phyloP scores from a whole-genome alignment of 306 rosid genomes.

The Ochetophila trinervis region DNA sequence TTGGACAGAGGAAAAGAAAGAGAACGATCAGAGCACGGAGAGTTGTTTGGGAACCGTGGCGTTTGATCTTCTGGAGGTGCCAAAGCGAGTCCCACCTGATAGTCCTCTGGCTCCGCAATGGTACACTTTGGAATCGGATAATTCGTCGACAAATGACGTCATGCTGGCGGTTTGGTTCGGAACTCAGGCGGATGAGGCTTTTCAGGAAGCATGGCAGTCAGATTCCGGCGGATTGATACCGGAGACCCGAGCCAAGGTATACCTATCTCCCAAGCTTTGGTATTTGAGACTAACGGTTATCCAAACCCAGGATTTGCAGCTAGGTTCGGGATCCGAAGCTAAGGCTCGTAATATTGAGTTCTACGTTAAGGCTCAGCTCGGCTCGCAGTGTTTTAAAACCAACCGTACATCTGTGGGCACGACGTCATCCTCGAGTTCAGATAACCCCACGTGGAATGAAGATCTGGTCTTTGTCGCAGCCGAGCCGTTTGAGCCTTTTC shows the following conservation, averaged over 20 bases:
- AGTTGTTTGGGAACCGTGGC: constrained; percentile 49
- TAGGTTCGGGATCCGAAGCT: constrained; percentile 45
- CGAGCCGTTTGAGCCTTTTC: constrained; percentile 85
- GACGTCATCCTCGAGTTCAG: constrained; percentile 28
- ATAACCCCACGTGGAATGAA: constrained; percentile 77
- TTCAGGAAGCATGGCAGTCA: constrained; percentile 93
- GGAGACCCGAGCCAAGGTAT: constrained; percentile 85
- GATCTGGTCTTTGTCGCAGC: constrained; percentile 76
- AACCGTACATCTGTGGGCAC: constrained; percentile 44
- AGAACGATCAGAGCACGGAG: constrained; percentile 31
- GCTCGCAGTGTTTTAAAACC: constrained; percentile 69
- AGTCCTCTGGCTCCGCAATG: constrained; percentile 93
- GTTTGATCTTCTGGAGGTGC: constrained; percentile 72
- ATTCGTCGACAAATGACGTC: constrained; percentile 63
- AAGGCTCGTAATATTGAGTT: constrained; percentile 48
- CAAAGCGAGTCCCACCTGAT: constrained; percentile 81
- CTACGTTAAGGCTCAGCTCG: constrained; percentile 71
- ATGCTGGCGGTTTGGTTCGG: constrained; percentile 87
- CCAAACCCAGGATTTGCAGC: constrained; percentile 82
- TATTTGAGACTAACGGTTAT: constrained; percentile 88
- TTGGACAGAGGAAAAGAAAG: constrained; percentile 54
- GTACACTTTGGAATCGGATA: constrained; percentile 74
- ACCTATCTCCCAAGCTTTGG: constrained; percentile 94
- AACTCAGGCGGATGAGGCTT: constrained; percentile 79
- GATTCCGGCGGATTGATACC: constrained; percentile 81